Base-by-base conservation (phyloP, 148 eudicot genomes). In the Dysphania ambrosioides region DNA sequence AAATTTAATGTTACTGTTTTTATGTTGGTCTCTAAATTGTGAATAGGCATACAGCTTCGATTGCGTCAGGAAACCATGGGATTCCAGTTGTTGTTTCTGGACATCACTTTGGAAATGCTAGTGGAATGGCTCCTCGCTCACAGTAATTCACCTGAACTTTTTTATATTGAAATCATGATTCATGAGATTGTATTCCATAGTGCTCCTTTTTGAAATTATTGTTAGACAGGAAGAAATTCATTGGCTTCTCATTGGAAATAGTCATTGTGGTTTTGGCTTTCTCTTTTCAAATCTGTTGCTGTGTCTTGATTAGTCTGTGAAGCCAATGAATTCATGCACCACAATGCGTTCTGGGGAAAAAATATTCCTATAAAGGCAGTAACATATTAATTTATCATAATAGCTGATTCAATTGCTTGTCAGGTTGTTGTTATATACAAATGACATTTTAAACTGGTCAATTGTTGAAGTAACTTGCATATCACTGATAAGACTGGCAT, bases 111-210 rank as follows among this genome's bases (percentile, higher is more conserved):
- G 99, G 99, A 47, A 89, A 92, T 88, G 99, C 99, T 47, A 96
- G 99, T 86, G 99, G 99, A 79, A 96, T 96, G 99, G 99, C 99
- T 84, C 99, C 99, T 79, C 99, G 90, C 77, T 79, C 99, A 72
- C 99, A 96, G 99, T 96, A 90, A 89, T 82, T 34, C 60, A 73
- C 55, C 75, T 66, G 56, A 75, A 38, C 75, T 59, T 41, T 63
- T 79, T 23, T 68, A 1, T 57, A 26, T 66, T 76, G 40, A 18
- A 34, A 47, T 73, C 70, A 42, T n/a, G n/a, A n/a, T n/a, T n/a
- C n/a, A 4, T 70, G 62, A 38, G 35, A 55, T 57, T 23, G 69
- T 64, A n/a, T 49, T 78, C 32, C 16, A 34, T 26, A 27, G 1
- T 38, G 70, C 35, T n/a, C 59, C 47, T 72, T 11, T 72, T 11